Evolutionary conservation across 805 yeast species (phyloP).

Genomic region (Wickerhamiella azyma): DNA sequence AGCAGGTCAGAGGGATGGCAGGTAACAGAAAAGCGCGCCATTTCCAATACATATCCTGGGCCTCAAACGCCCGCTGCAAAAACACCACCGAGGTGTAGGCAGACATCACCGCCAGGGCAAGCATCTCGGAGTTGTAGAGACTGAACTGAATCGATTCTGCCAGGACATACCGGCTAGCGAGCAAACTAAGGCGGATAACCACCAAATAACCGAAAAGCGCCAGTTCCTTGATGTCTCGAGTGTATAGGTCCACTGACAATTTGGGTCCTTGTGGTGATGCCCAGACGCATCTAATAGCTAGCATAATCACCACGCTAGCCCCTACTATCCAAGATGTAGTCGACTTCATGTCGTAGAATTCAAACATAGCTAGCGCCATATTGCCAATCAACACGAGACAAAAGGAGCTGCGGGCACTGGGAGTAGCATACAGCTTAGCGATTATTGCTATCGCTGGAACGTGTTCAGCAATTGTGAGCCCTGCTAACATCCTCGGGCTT

Average conservation of each 20-base stretch:
- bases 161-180: neutral
- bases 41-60: neutral
- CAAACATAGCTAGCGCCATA: neutral
- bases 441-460: neutral
- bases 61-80: neutral
- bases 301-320: too few species aligned
- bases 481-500: too few species aligned
- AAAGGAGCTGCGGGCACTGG: too few species aligned
- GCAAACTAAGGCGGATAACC: neutral
- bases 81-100: neutral
- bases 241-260: too few species aligned
- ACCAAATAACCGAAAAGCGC: neutral
- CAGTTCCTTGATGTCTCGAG: neutral
- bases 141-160: neutral
- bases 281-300: too few species aligned
- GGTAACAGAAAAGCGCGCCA: neutral
- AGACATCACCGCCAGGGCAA: neutral
- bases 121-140: neutral
- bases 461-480: neutral
- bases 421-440: too few species aligned
- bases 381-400: neutral
- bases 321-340: neutral
- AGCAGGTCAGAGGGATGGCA: neutral
- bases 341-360: neutral
- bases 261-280: too few species aligned